These are phyloP conservation scores for Colletotrichum sp. DNA, from an alignment of 2,329 filamentous ascomycete species.

Conservation along the genomic window DNA sequence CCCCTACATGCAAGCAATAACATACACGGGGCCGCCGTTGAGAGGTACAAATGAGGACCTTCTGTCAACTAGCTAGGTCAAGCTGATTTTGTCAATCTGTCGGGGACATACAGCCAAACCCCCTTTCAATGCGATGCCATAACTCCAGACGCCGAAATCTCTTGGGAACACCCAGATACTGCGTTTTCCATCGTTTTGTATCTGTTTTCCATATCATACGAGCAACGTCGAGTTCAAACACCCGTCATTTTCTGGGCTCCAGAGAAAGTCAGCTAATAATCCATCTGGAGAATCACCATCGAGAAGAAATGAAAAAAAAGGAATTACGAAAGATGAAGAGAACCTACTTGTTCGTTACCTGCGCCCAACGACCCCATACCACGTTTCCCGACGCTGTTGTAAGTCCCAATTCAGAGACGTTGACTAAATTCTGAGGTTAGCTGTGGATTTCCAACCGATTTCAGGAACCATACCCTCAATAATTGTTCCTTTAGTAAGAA, in stretches of 20 bases:
- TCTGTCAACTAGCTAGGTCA: not conserved
- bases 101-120: not conserved
- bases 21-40: too few relatives aligned
- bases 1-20: too few relatives aligned
- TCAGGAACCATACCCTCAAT: not conserved
- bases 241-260: too few relatives aligned
- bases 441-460: not conserved
- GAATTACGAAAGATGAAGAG: too few relatives aligned
- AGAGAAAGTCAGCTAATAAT: too few relatives aligned
- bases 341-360: too few relatives aligned
- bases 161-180: not conserved
- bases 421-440: conserved; percentile 55
- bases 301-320: too few relatives aligned
- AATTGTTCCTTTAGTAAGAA: conserved; percentile 78
- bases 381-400: conserved; percentile 93
- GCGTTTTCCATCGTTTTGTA: not conserved
- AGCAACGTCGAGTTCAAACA: too few relatives aligned
- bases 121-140: not conserved
- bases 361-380: conserved; percentile 66
- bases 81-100: not conserved
- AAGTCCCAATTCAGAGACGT: conserved; percentile 88
- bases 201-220: not conserved
- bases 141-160: conserved; percentile 13
- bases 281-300: too few relatives aligned
- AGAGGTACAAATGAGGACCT: not conserved